Percentiles rank a stretch among this genome's conserved stretches.
Evolutionary conservation across 352 stramenopile species (phyloP).

Genomic region (Stephanocyclus meneghinianus): DNA sequence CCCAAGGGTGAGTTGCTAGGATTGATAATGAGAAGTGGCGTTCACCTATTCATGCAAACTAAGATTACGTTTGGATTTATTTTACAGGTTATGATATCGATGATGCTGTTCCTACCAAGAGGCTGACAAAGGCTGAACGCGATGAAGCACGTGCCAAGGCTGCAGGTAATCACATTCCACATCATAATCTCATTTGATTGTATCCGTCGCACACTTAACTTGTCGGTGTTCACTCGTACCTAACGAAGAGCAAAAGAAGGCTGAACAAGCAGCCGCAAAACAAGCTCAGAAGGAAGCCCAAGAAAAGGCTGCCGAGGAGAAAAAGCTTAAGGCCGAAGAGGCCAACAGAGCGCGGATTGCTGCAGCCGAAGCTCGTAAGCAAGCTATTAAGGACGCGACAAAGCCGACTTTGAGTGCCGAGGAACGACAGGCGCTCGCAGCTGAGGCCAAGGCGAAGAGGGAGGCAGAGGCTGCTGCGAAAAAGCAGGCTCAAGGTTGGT

Average conservation of each 20-base stretch:
- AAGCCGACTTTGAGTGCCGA: conserved; percentile 27
- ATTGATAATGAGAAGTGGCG: too few species aligned
- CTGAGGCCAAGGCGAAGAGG: conserved; percentile 25
- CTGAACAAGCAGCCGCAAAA: conserved; percentile 13
- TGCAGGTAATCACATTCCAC: conserved; percentile 6
- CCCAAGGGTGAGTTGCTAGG: conserved; percentile 40
- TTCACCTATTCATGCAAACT: too few species aligned
- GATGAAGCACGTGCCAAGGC: conserved; percentile 16
- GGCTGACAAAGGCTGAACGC: conserved; percentile 31
- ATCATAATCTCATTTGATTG: background rate
- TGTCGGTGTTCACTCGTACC: background rate
- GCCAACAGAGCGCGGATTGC: conserved; percentile 1
- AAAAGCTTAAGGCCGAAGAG: conserved; percentile 15
- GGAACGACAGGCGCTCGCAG: conserved; percentile 10
- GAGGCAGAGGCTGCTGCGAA: conserved; percentile 25
- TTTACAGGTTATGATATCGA: conserved; percentile 41
- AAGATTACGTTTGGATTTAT: background rate
- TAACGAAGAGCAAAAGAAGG: conserved; percentile 24
- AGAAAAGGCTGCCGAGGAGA: conserved; percentile 25
- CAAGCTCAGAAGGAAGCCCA: conserved; percentile 37
- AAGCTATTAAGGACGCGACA: conserved; percentile 3
- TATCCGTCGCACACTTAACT: background rate
- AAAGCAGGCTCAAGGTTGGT: conserved; percentile 25
- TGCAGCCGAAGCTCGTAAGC: conserved; percentile 5
- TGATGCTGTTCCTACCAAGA: conserved; percentile 9